Percentiles rank a stretch among this genome's conserved stretches.
Conservation (phyloP, 139 green algal genomes). For the Pseudopediastrum boryanum region DNA sequence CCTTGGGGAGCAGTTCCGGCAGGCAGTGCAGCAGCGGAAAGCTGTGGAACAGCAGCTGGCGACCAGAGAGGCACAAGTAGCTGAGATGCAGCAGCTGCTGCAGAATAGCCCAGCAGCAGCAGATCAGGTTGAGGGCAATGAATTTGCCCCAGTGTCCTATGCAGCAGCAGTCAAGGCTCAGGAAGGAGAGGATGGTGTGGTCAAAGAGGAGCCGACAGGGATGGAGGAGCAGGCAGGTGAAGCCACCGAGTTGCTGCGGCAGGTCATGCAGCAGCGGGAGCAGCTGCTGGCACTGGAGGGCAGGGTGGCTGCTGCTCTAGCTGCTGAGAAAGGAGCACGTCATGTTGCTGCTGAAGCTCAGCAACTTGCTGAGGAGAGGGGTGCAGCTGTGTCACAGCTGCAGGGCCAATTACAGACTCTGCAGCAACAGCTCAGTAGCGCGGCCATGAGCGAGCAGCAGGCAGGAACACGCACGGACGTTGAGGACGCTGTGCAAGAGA, state of each 20-base stretch:
- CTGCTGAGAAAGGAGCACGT: no score
- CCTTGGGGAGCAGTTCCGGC: constrained; percentile 19
- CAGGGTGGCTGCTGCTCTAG: constrained; percentile 3
- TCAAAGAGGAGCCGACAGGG: no score
- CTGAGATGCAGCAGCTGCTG: constrained; percentile 28
- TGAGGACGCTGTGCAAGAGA: constrained; percentile 23
- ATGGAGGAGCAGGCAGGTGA: background rate
- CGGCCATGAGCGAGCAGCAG: no score
- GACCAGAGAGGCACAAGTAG: background rate
- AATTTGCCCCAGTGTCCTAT: constrained; percentile 4
- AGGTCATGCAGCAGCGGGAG: constrained; percentile 11
- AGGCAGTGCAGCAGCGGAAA: constrained; percentile 27
- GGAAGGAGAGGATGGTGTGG: background rate
- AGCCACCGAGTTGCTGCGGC: background rate
- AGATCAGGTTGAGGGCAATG: background rate
- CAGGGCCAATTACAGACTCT: background rate
- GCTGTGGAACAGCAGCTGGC: constrained; percentile 22
- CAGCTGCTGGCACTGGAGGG: constrained; percentile 17
- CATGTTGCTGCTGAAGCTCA: background rate
- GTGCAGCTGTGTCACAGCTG: background rate
- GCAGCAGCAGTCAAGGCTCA: constrained; percentile 8
- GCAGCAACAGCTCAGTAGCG: constrained; percentile 18
- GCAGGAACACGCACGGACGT: background rate
- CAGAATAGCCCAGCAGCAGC: background rate
- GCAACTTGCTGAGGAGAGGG: background rate